Conservation (phyloP, 2,329 filamentous ascomycete species). For the Paecilomyces dactylethromorphus region DNA sequence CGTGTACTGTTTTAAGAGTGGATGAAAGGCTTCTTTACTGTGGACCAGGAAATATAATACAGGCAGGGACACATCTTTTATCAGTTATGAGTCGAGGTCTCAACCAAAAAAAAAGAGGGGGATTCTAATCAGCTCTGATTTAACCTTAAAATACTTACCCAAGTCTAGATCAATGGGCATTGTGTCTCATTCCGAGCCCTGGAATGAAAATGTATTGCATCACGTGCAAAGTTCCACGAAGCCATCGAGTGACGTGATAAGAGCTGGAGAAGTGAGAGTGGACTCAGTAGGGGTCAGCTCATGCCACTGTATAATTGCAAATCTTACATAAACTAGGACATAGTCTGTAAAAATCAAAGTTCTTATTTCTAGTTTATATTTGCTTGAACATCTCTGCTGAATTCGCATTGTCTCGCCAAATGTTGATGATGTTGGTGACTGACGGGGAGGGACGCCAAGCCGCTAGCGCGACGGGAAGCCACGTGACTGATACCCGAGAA, state of each 20-base stretch:
- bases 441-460: neutral
- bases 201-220: neutral
- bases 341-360: neutral
- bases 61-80: neutral
- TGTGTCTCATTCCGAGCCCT: too few species aligned
- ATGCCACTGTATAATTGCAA: too few species aligned
- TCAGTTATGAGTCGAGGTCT: too few species aligned
- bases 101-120: too few species aligned
- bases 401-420: too few species aligned
- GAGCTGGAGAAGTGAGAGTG: neutral
- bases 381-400: neutral
- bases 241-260: neutral
- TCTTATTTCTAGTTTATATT: neutral
- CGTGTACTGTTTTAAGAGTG: too few species aligned
- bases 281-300: too few species aligned
- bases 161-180: too few species aligned
- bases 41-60: neutral
- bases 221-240: neutral
- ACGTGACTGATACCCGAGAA: neutral
- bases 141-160: too few species aligned
- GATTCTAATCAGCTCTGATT: too few species aligned
- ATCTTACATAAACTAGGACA: too few species aligned
- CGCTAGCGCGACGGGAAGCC: neutral
- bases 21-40: too few species aligned
- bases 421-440: neutral